Conservation (phyloP, 768 basidiomycete species). For the Gymnopilus dilepis region DNA sequence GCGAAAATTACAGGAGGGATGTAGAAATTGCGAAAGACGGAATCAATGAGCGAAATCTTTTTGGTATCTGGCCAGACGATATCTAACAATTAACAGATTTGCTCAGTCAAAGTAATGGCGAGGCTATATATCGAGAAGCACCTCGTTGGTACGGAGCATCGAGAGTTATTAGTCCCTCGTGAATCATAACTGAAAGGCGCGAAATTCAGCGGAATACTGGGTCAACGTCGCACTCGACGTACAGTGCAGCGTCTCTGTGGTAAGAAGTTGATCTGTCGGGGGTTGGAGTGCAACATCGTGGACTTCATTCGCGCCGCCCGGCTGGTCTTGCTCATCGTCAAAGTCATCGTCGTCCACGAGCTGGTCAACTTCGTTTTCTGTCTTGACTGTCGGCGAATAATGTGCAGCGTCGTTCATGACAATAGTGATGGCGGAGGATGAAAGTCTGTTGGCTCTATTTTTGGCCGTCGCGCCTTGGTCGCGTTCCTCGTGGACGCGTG, state of each 20-base stretch:
- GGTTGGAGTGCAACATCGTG: slow-evolving; percentile 47
- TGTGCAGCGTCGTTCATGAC: background rate
- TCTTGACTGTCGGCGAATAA: slow-evolving; percentile 8
- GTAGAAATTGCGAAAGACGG: slow-evolving; percentile 77
- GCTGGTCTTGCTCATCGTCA: slow-evolving; percentile 31
- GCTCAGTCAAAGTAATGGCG: too few species aligned
- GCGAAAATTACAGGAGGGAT: slow-evolving; percentile 84
- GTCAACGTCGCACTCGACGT: slow-evolving; percentile 20
- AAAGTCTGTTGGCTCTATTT: background rate
- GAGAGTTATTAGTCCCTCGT: slow-evolving; percentile 72
- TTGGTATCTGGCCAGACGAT: slow-evolving; percentile 81
- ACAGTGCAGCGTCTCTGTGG: slow-evolving; percentile 55
- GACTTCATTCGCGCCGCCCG: slow-evolving; percentile 35
- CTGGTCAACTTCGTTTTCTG: slow-evolving; percentile 47
- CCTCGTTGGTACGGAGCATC: slow-evolving; percentile 78
- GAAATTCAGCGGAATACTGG: background rate
- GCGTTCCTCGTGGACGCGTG: too few species aligned
- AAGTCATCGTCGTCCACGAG: slow-evolving; percentile 53
- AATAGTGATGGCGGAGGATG: background rate
- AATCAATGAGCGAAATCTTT: slow-evolving; percentile 76
- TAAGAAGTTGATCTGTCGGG: slow-evolving; percentile 44
- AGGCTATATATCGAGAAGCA: slow-evolving; percentile 28
- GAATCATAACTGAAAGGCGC: slow-evolving; percentile 62
- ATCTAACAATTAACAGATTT: slow-evolving; percentile 53
- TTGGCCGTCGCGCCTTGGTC: too few species aligned